Percentiles rank a stretch among this genome's conserved stretches.
Conservation (phyloP, 805 yeast genomes). For the Debaryomyces prosopidis region DNA sequence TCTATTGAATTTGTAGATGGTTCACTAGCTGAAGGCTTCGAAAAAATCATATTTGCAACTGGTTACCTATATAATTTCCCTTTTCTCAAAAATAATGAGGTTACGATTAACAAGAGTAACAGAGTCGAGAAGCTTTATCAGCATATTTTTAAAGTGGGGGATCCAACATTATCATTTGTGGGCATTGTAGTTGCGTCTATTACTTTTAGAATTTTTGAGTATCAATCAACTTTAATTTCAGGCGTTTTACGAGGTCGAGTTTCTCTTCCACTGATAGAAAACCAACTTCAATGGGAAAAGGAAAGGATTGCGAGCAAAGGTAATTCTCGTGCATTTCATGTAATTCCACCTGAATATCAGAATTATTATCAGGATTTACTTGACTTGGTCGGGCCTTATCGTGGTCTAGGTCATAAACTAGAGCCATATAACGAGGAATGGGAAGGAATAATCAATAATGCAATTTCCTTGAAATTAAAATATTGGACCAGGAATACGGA, state of each 20-base stretch:
- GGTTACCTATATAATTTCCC: constrained; percentile 73
- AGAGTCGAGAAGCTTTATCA: constrained; percentile 49
- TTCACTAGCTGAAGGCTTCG: constrained; percentile 45
- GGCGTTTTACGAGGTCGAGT: constrained; percentile 61
- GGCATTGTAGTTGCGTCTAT: constrained; percentile 62
- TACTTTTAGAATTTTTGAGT: constrained; percentile 60
- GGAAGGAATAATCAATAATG: neutral
- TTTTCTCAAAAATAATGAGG: constrained; percentile 43
- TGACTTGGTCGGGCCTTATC: constrained; percentile 13
- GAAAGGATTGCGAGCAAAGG: constrained; percentile 45
- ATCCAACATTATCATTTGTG: constrained; percentile 65
- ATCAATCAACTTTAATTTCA: constrained; percentile 66
- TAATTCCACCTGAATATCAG: constrained; percentile 41
- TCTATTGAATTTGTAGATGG: constrained; percentile 52
- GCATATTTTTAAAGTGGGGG: constrained; percentile 56
- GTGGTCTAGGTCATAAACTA: neutral
- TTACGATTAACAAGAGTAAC: constrained; percentile 38
- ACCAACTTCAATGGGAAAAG: constrained; percentile 47
- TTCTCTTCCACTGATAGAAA: constrained; percentile 45
- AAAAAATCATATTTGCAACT: constrained; percentile 66
- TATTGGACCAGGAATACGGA: neutral
- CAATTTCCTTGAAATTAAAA: neutral
- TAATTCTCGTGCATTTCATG: constrained; percentile 20
- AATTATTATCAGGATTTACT: constrained; percentile 15
- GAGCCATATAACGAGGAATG: neutral